Evolutionary conservation across 257 asterid genomes (phyloP).

Genomic region (Plantago major): DNA sequence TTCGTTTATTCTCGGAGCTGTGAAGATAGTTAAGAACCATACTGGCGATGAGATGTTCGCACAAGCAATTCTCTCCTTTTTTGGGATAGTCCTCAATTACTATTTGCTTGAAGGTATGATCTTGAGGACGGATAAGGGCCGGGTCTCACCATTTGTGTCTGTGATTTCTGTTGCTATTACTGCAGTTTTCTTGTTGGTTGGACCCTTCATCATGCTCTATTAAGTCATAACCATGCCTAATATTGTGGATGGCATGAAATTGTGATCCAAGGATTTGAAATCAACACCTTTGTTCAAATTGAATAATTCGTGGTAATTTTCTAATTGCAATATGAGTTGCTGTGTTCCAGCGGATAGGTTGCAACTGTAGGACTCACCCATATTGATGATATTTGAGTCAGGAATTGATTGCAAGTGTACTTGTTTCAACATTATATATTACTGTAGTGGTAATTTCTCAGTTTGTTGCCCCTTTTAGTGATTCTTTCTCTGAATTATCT

Average conservation of each 20-base stretch:
- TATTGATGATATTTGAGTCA: too few relatives aligned
- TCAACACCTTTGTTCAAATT: not conserved
- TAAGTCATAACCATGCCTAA: not conserved
- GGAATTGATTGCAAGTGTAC: too few relatives aligned
- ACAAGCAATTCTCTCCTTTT: conserved; percentile 36
- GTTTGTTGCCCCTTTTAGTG: too few relatives aligned
- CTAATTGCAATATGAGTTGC: not conserved
- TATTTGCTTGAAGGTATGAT: conserved; percentile 66
- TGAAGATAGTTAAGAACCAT: conserved; percentile 15
- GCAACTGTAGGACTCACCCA: not conserved
- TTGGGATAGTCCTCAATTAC: conserved; percentile 38
- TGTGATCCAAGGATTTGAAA: not conserved
- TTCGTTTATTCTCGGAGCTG: conserved; percentile 32
- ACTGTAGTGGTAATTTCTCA: too few relatives aligned
- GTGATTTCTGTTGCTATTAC: conserved; percentile 24
- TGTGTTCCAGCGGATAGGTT: not conserved
- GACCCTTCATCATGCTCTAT: conserved; percentile 22
- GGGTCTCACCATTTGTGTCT: conserved; percentile 27
- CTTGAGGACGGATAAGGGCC: conserved; percentile 46
- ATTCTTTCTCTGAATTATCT: too few relatives aligned
- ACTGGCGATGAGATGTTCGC: conserved; percentile 25
- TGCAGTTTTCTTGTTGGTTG: conserved; percentile 14
- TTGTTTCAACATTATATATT: too few relatives aligned
- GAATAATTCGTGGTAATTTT: not conserved
- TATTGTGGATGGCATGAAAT: not conserved